Evolutionary conservation across 108 stramenopile genomes (phyloP).

Genomic region (Cyclotella atomus): DNA sequence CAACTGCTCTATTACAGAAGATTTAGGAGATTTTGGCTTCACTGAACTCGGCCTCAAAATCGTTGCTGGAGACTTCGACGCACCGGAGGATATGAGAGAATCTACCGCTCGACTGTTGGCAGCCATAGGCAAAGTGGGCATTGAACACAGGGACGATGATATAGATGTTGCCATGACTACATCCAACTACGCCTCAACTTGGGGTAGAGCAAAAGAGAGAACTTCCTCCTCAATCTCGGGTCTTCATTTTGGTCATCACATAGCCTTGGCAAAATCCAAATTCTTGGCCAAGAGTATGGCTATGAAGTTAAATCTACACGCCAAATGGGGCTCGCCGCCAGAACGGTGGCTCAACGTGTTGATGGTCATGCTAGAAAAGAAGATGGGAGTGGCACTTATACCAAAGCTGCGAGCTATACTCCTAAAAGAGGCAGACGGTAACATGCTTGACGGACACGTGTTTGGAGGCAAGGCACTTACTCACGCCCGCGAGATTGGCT

Average conservation of each 20-base stretch:
- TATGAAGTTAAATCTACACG: too few species aligned
- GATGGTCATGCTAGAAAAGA: too few species aligned
- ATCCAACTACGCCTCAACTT: background rate
- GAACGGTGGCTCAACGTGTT: too few species aligned
- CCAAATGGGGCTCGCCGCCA: too few species aligned
- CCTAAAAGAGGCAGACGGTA: too few species aligned
- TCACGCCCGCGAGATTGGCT: too few species aligned
- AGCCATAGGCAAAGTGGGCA: background rate
- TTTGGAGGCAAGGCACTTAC: too few species aligned
- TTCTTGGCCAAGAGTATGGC: background rate
- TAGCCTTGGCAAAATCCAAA: background rate
- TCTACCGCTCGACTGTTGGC: background rate
- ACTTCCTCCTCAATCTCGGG: background rate
- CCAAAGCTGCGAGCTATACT: too few species aligned
- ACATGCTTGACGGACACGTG: too few species aligned
- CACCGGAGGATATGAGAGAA: background rate
- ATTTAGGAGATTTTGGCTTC: background rate
- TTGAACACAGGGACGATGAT: background rate
- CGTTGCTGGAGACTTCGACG: background rate
- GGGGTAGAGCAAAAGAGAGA: background rate
- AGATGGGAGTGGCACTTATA: too few species aligned
- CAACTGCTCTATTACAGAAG: background rate
- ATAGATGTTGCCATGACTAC: background rate
- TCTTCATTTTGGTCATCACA: slow-evolving; percentile 3
- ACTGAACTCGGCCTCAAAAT: background rate